Evolutionary conservation across 768 basidiomycete species (phyloP), one percentile per base, ranked within the genome.

Genomic region (Xerocomellus intermedius): DNA sequence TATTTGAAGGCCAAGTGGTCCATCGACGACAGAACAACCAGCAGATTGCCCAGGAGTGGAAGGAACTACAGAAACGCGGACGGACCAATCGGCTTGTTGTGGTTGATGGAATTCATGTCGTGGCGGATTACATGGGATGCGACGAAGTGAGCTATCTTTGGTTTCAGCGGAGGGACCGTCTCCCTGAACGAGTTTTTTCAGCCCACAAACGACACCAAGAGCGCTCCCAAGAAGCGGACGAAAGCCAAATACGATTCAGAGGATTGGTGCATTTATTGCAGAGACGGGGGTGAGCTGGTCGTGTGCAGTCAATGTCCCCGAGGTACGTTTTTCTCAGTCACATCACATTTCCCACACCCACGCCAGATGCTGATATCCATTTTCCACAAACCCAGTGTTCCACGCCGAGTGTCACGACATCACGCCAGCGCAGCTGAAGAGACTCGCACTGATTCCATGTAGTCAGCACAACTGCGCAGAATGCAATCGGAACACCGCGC

Each of bases 261-360:
- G 63, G 83, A 86, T 56, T 83, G 74, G 70, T 86, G 84, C 64
- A 76, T 80, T 35, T 69, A 76, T 53, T 86, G 84, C 65, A 73
- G 79, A 32, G 84, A 86, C 48, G 84, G 84, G 2, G 83, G 84
- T 0, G 75, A 81, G 42, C 58, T 85, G 8, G 66, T 78, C 38
- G 49, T 77, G 14, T 86, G 85, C 61, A 33, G 54, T 9, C 48
- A 56, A 17, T 86, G 85, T 63, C 84, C 84, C 42, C 74, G 84
- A 69, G 82, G 83, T 82, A 57, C 19, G 73, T 41, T 36, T 52
- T 38, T 50, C 41, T 37, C 54, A 19, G 14, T 28, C 38, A n/a
- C n/a, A 8, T 45, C 21, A 5, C 21, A 24, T 37, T 37, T 51
- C 38, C 33, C 39, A 6, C 44, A 28, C 53, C 49, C 50, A 65